Percentiles rank a stretch among this genome's conserved stretches.
Evolutionary conservation across 2,329 filamentous ascomycete species (phyloP).

Genomic region (Penicillium janthinellum): DNA sequence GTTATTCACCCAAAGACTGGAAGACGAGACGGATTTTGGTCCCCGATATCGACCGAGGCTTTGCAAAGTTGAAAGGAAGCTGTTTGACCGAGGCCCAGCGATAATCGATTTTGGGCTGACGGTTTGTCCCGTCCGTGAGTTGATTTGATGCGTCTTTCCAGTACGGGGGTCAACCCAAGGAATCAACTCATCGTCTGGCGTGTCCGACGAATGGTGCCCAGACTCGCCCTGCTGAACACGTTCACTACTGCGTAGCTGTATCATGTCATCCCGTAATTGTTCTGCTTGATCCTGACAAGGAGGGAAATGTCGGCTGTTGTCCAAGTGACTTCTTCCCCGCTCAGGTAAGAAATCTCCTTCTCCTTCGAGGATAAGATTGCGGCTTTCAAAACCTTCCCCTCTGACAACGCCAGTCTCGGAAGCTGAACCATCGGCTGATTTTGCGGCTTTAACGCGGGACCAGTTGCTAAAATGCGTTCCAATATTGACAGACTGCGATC

Average conservation of each 20-base stretch:
- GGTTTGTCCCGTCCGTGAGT: conserved; percentile 40
- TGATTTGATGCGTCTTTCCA: conserved; percentile 35
- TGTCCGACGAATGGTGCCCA: neutral
- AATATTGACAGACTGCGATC: conserved; percentile 7
- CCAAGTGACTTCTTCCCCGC: neutral
- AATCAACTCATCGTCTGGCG: conserved; percentile 24
- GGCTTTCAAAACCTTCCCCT: neutral
- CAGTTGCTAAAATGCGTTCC: conserved; percentile 38
- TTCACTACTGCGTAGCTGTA: no score
- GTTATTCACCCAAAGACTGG: conserved; percentile 59
- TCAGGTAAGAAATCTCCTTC: neutral
- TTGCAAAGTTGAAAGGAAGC: conserved; percentile 13
- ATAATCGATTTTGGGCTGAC: conserved; percentile 16
- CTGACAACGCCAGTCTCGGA: no score
- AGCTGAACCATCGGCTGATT: conserved; percentile 7
- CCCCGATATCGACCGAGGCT: conserved; percentile 10
- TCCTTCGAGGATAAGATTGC: neutral
- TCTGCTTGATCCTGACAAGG: neutral
- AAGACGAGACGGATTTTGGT: conserved; percentile 14
- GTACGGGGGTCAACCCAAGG: conserved; percentile 66
- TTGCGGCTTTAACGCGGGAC: conserved; percentile 46
- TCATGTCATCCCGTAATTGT: neutral
- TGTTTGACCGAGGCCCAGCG: conserved; percentile 17
- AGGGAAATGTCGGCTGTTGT: neutral
- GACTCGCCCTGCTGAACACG: neutral